These are phyloP conservation scores for Paramecium primaurelia DNA, from an alignment of 73 alveolate genomes.

Conservation along the genomic window DNA sequence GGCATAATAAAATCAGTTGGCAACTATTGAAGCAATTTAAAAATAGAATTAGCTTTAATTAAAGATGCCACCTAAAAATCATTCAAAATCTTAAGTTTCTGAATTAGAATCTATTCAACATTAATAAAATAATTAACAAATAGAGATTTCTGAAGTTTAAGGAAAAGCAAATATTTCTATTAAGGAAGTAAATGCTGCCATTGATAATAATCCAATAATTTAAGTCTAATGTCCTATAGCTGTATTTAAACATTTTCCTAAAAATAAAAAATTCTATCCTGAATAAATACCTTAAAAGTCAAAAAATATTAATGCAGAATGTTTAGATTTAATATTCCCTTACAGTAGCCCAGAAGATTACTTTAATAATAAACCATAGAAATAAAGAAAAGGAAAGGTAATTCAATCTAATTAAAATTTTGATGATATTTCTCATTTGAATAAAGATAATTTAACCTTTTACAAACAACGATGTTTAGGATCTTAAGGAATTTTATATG, in stretches of 20 bases:
- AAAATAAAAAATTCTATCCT: background rate
- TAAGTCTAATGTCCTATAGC: background rate
- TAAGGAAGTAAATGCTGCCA: background rate
- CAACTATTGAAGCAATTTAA: background rate
- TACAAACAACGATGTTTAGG: conserved; percentile 29
- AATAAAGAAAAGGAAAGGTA: background rate
- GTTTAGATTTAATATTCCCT: conserved; percentile 31
- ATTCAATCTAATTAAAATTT: background rate
- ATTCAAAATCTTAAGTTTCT: background rate
- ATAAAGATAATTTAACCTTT: background rate
- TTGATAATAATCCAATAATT: background rate
- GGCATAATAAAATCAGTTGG: background rate
- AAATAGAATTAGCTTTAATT: background rate
- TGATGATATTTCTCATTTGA: background rate
- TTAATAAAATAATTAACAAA: background rate
- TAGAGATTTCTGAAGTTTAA: background rate
- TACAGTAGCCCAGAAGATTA: background rate
- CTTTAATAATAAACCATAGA: background rate
- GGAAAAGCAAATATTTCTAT: background rate
- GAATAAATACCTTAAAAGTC: background rate
- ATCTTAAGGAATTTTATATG: background rate
- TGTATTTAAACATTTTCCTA: background rate
- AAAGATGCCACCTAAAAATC: background rate
- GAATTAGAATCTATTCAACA: background rate
- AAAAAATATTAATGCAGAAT: background rate